Percentiles rank a stretch among this genome's conserved stretches.
Conservation (phyloP, 768 basidiomycete species). For the Mycena latifolia region DNA sequence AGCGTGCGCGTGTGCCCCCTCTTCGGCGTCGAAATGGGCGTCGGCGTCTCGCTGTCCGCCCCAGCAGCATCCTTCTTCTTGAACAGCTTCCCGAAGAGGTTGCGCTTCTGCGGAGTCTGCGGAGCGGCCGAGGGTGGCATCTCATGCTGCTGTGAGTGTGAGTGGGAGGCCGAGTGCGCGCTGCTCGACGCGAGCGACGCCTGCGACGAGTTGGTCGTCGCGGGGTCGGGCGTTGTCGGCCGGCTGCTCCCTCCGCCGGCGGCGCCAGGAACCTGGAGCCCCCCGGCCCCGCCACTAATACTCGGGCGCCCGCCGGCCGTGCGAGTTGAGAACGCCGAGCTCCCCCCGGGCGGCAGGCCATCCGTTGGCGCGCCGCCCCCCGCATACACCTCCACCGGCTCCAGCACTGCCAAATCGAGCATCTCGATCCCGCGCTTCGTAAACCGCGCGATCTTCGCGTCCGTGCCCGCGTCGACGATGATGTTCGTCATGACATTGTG, state of each 20-base stretch:
- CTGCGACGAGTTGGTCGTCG: constrained; percentile 46
- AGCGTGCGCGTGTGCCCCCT: constrained; percentile 27
- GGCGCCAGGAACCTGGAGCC: constrained; percentile 21
- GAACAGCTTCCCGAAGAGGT: constrained; percentile 81
- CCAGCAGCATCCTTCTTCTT: constrained; percentile 59
- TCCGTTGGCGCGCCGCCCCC: constrained; percentile 47
- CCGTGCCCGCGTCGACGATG: constrained; percentile 90
- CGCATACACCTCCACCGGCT: constrained; percentile 79
- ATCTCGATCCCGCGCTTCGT: constrained; percentile 80
- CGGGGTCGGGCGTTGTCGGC: constrained; percentile 41
- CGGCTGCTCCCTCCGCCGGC: constrained; percentile 16
- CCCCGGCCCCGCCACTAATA: background rate
- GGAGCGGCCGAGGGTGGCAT: constrained; percentile 38
- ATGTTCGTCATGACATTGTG: constrained; percentile 91
- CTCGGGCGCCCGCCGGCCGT: constrained; percentile 31
- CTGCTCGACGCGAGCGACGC: constrained; percentile 37
- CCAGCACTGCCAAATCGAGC: constrained; percentile 81
- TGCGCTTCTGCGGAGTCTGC: constrained; percentile 59
- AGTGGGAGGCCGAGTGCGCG: constrained; percentile 18
- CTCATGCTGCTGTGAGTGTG: background rate
- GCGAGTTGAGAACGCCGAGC: constrained; percentile 28
- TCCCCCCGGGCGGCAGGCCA: background rate
- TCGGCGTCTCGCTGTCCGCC: constrained; percentile 36
- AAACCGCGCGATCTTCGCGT: constrained; percentile 87
- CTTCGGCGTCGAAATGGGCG: too few species aligned